Evolutionary conservation across 345 rosid species (phyloP).

Genomic region (Eucalyptus marginata): DNA sequence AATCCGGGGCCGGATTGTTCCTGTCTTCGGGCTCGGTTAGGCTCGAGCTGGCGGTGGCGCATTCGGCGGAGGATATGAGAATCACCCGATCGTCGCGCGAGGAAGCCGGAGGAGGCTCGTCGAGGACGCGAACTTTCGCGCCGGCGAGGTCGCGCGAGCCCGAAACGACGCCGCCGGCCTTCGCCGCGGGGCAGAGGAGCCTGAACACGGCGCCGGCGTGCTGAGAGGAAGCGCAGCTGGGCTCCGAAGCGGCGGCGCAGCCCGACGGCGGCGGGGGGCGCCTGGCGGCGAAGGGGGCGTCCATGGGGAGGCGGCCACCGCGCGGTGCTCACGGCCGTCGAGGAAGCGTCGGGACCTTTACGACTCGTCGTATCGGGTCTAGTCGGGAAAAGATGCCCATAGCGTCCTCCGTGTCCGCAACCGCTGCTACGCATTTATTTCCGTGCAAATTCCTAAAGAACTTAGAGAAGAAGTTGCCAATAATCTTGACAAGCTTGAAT

Average conservation of each 20-base stretch:
- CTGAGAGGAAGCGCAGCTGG: neutral
- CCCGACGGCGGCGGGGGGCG: neutral
- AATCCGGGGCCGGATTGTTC: neutral
- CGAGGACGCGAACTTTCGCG: conserved; percentile 23
- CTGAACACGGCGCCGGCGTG: conserved; percentile 3
- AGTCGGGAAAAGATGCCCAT: neutral
- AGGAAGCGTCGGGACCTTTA: neutral
- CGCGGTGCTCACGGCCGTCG: neutral
- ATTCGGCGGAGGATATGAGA: neutral
- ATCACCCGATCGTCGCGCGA: conserved; percentile 18
- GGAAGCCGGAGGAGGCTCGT: neutral
- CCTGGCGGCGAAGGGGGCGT: neutral
- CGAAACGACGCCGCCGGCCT: conserved; percentile 4
- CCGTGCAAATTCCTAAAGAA: neutral
- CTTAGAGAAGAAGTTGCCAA: neutral
- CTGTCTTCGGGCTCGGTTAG: neutral
- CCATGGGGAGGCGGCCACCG: neutral
- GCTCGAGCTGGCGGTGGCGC: neutral
- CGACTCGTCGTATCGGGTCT: neutral
- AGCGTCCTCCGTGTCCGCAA: neutral
- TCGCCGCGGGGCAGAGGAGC: conserved; percentile 22
- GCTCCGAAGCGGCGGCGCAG: neutral
- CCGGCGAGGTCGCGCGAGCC: conserved; percentile 7
- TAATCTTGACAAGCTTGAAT: neutral
- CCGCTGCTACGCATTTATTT: neutral